Evolutionary conservation across 177 flowering plant genomes (phyloP), one percentile per base, ranked within the genome.

Genomic region (Vitis hybrid): DNA sequence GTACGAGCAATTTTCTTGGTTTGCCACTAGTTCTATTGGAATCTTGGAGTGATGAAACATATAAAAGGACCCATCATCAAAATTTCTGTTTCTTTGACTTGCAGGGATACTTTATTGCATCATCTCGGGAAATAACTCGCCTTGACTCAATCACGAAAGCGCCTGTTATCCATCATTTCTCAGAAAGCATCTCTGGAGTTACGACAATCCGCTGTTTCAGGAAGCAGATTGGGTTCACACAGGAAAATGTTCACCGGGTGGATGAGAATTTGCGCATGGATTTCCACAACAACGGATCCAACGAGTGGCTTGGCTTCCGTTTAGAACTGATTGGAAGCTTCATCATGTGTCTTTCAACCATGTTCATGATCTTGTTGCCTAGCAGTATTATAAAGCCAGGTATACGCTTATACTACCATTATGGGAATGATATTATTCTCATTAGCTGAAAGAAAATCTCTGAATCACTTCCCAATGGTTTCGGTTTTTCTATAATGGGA

Each of bases 281-380:
- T 75, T 96, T 96, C 67, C 97, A 96, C 82, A 96, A 89, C 64
- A 83, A 88, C 57, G 97, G 92, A 57, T 87, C 98, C 51, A 93
- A 93, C 67, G 99, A 92, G 67, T 93, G 99, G 99, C 70, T 93
- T 70, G 98, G 99, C 1, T 88, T 90, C 70, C 98, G 99, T 19
- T 61, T 93, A 69, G 99, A 96, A 62, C 76, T 96, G 22, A 67
- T 96, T 18, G 98, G 99, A 20, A 89, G 93, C 72, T 31, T 86
- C 56, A 59, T 86, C 60, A 89, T 93, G 57, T 93, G 98, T 77
- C 16, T 82, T 45, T 89, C 99, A 18, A 77, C 99, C 14, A 13
- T 93, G 72, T 90, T 92, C 80, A 86, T 96, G 93, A 85, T 93
- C 74, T 58, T 90, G 63, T 68, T 96, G 65, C 99, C 99, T 18